Evolutionary conservation across 2,329 filamentous ascomycete species (phyloP).

Genomic region (Claviceps pusilla): DNA sequence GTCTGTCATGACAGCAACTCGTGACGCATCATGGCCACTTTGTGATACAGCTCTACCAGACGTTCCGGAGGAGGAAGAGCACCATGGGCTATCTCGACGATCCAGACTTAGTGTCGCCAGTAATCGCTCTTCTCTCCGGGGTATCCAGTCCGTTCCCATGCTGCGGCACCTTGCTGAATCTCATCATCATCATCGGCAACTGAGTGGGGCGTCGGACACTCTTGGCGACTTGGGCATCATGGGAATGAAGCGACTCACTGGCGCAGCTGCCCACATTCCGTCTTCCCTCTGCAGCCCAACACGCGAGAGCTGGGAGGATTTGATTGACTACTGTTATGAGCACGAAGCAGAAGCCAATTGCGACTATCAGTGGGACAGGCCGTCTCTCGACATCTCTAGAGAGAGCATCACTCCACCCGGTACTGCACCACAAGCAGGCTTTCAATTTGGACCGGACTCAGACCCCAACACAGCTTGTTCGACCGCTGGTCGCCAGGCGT

Average conservation of each 20-base stretch:
- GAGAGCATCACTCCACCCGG: conserved; percentile 10
- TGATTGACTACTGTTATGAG: conserved; percentile 57
- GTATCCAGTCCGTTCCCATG: conserved; percentile 40
- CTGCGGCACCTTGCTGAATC: conserved; percentile 29
- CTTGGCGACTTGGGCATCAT: conserved; percentile 30
- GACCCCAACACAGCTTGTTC: conserved; percentile 5
- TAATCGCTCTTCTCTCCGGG: conserved; percentile 36
- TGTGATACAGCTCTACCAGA: conserved; percentile 36
- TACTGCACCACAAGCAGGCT: conserved; percentile 12
- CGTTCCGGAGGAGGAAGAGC: conserved; percentile 50
- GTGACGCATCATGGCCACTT: conserved; percentile 29
- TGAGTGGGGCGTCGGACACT: conserved; percentile 38
- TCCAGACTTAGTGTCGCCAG: conserved; percentile 31
- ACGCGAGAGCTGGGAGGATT: conserved; percentile 48
- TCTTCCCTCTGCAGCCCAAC: conserved; percentile 7
- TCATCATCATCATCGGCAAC: conserved; percentile 22
- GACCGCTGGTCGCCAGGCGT: conserved; percentile 10
- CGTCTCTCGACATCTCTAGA: conserved; percentile 31
- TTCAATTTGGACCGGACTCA: conserved; percentile 12
- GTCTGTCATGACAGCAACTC: conserved; percentile 28
- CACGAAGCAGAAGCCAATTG: conserved; percentile 53
- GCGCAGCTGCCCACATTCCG: conserved; percentile 12
- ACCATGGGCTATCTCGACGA: conserved; percentile 20
- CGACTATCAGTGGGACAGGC: conserved; percentile 49
- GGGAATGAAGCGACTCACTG: conserved; percentile 9